Base-by-base conservation (phyloP, 2,329 filamentous ascomycete species). In the Aspergillus floridensis region DNA sequence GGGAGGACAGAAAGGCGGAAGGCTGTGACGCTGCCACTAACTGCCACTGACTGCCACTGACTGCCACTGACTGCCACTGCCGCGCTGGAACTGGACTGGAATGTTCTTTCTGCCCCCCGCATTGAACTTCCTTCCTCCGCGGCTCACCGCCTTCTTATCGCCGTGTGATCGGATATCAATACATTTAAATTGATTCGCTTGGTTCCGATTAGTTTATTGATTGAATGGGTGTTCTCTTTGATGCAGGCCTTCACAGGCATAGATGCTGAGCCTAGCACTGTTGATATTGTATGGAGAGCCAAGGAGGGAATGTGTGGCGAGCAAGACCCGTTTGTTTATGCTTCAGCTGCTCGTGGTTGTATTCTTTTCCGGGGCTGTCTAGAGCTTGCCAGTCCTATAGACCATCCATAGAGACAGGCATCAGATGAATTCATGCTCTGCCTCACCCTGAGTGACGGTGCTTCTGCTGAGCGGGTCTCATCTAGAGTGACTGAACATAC, bases 111-210 rank as follows among this genome's bases (percentile, higher is more conserved):
- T 54, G 52, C 41, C 53, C 52, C 53, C 53, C 53, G 53, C 53
- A 55, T 47, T 19, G 38, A 44, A 35, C 32, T 35, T 16, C 32
- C 38, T 35, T 16, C 38, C 38, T 19, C 38, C 53, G 1, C 6
- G 10, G n/a, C 29, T 55, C 41, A 55, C 53, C 57, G 57, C 57
- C 31, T 59, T 59, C 57, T 59, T 59, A 55, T 59, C 57, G 57
- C 19, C 10, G 19, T 47, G 14, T n/a, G n/a, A n/a, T 47, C 22
- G 11, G 11, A 31, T 22, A 47, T 47, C 47, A 49, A 29, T 49
- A 5, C 21, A 26, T 8, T 29, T 29, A 8, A 8, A 29, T 29
- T 29, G 8, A 8, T 10, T 29, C 26, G 26, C 26, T 29, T 29
- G 10, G 26, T 29, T 8, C 26, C 26, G 7, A 8, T 7, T 29